Evolutionary conservation across 202 grass and related monocot genomes (phyloP).

Genomic region (Saccharum hybrid): DNA sequence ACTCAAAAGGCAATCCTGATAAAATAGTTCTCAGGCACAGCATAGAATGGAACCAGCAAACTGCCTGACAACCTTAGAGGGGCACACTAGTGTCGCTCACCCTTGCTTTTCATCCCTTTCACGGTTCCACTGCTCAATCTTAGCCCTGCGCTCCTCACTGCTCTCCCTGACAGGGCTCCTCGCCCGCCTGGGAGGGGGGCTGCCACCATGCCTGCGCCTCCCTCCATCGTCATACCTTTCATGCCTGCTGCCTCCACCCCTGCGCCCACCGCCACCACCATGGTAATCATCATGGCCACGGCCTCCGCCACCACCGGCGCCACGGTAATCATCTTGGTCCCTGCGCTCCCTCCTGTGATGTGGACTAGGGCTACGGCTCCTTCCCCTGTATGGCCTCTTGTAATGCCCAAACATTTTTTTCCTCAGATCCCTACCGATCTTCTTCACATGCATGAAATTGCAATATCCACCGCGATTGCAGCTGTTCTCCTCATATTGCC

Average conservation of each 20-base stretch:
- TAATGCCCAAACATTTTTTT: slow-evolving; percentile 67
- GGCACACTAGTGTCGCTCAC: slow-evolving; percentile 17
- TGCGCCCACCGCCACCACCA: slow-evolving; percentile 35
- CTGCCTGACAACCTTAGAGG: no score
- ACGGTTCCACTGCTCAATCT: slow-evolving; percentile 84
- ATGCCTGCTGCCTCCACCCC: slow-evolving; percentile 37
- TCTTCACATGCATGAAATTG: slow-evolving; percentile 99
- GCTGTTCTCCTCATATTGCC: slow-evolving; percentile 96
- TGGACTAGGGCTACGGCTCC: slow-evolving; percentile 70
- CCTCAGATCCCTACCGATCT: slow-evolving; percentile 84
- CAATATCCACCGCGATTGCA: slow-evolving; percentile 95
- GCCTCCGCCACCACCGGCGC: slow-evolving; percentile 23
- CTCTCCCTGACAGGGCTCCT: slow-evolving; percentile 68
- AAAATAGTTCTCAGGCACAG: no score
- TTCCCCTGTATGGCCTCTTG: slow-evolving; percentile 54
- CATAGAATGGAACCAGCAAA: no score
- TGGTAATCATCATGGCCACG: slow-evolving; percentile 34
- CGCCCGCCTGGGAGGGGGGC: slow-evolving; percentile 42
- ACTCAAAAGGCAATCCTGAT: no score
- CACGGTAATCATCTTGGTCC: slow-evolving; percentile 38
- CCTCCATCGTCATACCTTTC: slow-evolving; percentile 62
- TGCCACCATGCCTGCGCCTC: slow-evolving; percentile 54
- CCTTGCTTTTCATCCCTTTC: slow-evolving; percentile 59
- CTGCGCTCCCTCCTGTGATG: slow-evolving; percentile 52
- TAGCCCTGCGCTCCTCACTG: slow-evolving; percentile 75